Conservation (phyloP, 2,329 filamentous ascomycete genomes). For the Claviceps sp. region DNA sequence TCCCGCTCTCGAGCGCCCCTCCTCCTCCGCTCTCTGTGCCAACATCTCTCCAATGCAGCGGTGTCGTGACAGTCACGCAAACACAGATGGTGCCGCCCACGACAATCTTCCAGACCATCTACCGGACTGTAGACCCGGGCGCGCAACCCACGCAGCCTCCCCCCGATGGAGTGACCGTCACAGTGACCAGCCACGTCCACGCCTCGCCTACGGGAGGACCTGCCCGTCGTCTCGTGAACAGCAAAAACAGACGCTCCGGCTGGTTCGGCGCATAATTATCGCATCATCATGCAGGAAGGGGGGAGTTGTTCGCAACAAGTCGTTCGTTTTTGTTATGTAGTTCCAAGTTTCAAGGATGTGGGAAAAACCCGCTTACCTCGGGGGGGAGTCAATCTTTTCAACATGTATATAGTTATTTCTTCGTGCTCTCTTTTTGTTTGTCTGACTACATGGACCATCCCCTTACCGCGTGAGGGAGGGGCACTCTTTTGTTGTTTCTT, state of each 20-base stretch:
- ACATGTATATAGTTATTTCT: no score
- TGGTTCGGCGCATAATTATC: background rate
- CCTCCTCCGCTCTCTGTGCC: slow-evolving; percentile 2
- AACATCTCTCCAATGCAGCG: slow-evolving; percentile 4
- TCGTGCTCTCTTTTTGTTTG: no score
- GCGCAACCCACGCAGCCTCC: background rate
- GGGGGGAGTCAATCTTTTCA: no score
- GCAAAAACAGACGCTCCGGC: background rate
- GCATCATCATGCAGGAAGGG: background rate
- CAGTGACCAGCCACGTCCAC: slow-evolving; percentile 3
- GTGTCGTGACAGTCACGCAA: slow-evolving; percentile 20
- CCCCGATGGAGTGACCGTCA: background rate
- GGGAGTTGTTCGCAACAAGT: background rate
- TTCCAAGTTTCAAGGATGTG: no score
- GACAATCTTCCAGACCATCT: slow-evolving; percentile 25
- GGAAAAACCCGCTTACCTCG: no score
- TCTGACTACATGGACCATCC: no score
- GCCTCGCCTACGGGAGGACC: background rate
- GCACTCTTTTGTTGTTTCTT: no score
- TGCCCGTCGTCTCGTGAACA: background rate
- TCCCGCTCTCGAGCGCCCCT: slow-evolving; percentile 1
- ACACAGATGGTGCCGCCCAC: slow-evolving; percentile 21
- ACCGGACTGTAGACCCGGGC: slow-evolving; percentile 19
- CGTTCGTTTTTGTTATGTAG: background rate
- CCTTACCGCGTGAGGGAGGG: no score